Conservation (phyloP, 139 green algal genomes). For the Chlamydomonas eustigma region DNA sequence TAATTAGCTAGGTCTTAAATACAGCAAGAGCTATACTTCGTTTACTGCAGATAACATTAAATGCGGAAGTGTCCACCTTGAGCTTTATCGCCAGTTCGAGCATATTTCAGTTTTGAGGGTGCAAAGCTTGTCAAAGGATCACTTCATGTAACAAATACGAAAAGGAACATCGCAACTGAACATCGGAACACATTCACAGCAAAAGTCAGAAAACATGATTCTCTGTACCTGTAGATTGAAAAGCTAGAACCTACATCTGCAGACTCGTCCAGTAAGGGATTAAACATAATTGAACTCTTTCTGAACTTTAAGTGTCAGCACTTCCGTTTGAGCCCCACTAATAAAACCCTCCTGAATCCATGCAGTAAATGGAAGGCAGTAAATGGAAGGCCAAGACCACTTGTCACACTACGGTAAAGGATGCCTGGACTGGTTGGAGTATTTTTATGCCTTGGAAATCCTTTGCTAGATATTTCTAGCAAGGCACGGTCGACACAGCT, state of each 20-base stretch:
- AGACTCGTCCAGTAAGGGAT: not conserved
- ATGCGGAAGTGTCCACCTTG: too few species aligned
- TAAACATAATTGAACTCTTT: constrained; percentile 5
- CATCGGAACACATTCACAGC: too few species aligned
- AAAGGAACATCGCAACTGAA: too few species aligned
- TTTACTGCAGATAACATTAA: too few species aligned
- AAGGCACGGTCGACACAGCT: constrained; percentile 71
- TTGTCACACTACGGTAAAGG: not conserved
- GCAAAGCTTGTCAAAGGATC: not conserved
- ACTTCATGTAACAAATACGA: not conserved
- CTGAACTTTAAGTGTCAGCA: not conserved
- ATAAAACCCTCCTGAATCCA: too few species aligned
- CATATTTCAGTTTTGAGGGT: not conserved
- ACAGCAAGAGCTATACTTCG: too few species aligned
- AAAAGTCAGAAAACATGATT: not conserved
- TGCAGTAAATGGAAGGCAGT: too few species aligned
- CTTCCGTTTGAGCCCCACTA: too few species aligned
- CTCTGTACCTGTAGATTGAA: constrained; percentile 1
- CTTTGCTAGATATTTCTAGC: constrained; percentile 90
- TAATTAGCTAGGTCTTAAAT: too few species aligned
- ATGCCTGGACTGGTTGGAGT: constrained; percentile 28
- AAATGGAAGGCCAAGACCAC: not conserved
- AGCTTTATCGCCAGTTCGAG: too few species aligned
- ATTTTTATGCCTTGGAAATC: constrained; percentile 93
- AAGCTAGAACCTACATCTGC: not conserved